Conservation (phyloP, 2,329 filamentous ascomycete genomes). For the Exophiala sp. region DNA sequence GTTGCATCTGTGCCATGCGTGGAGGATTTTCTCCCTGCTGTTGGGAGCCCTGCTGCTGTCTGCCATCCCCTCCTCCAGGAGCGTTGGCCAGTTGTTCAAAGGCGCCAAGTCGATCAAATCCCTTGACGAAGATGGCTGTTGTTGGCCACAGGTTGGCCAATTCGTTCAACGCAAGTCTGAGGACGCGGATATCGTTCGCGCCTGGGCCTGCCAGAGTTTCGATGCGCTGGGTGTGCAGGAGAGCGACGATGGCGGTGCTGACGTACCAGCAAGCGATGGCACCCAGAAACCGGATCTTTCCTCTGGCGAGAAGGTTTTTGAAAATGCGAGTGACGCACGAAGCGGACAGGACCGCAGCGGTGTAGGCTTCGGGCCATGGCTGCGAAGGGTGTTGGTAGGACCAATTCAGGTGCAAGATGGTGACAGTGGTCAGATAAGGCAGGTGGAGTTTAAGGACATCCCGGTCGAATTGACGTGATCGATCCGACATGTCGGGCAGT, state of each 20-base stretch:
- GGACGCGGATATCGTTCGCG: conserved; percentile 35
- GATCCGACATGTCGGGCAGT: conserved; percentile 32
- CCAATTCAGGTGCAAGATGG: conserved; percentile 38
- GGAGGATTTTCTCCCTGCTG: neutral
- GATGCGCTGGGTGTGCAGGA: conserved; percentile 40
- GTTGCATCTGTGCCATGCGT: neutral
- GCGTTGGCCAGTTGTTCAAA: conserved; percentile 3
- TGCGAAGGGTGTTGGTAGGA: conserved; percentile 29
- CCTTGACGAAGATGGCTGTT: conserved; percentile 35
- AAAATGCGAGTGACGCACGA: conserved; percentile 40
- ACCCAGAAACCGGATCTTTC: conserved; percentile 41
- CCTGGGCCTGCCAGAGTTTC: conserved; percentile 32
- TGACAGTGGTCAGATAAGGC: conserved; percentile 43
- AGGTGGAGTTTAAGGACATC: conserved; percentile 44
- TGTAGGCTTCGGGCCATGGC: conserved; percentile 37
- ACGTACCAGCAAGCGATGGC: conserved; percentile 45
- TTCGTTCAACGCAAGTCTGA: conserved; percentile 34
- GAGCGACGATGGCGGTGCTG: conserved; percentile 41
- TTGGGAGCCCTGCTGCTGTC: neutral
- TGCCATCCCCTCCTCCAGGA: neutral
- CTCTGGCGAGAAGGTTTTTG: conserved; percentile 39
- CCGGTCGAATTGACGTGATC: conserved; percentile 36
- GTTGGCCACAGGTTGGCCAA: conserved; percentile 38
- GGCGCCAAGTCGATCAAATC: conserved; percentile 31
- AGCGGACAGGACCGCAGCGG: conserved; percentile 38